Percentiles rank a stretch among this genome's conserved stretches.
Conservation (phyloP, 2,329 filamentous ascomycete species). For the Pseudogymnoascus sp. region DNA sequence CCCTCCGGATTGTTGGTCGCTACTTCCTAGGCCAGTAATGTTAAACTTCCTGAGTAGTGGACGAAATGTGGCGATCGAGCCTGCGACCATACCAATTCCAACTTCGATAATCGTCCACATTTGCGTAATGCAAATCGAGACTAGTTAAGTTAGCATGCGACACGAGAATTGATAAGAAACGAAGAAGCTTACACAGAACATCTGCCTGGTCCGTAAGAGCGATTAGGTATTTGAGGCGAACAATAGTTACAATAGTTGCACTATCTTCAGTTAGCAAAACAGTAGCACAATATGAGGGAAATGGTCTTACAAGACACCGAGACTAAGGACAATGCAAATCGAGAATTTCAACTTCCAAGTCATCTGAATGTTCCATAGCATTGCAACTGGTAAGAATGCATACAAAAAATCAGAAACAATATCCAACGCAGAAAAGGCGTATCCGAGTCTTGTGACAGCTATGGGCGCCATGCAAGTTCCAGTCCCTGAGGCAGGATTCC, state of each 20-base stretch:
- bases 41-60: slow-evolving; percentile 39
- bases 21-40: slow-evolving; percentile 13
- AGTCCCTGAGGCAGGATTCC: background rate
- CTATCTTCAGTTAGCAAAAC: slow-evolving; percentile 23
- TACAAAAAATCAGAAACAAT: slow-evolving; percentile 42
- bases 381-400: slow-evolving; percentile 35
- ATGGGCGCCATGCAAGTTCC: background rate
- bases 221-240: slow-evolving; percentile 34
- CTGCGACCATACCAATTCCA: slow-evolving; percentile 47
- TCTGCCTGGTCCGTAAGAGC: slow-evolving; percentile 13
- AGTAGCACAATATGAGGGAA: background rate
- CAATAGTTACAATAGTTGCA: slow-evolving; percentile 47
- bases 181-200: slow-evolving; percentile 12
- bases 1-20: background rate
- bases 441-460: slow-evolving; percentile 1
- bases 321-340: slow-evolving; percentile 19
- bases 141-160: background rate
- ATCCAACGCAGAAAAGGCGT: slow-evolving; percentile 37
- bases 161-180: background rate
- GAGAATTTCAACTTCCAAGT: slow-evolving; percentile 34
- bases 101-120: slow-evolving; percentile 52
- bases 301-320: slow-evolving; percentile 17
- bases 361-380: slow-evolving; percentile 36
- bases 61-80: slow-evolving; percentile 47
- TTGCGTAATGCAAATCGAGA: slow-evolving; percentile 43